A percentile compares a stretch with the other conserved stretches of the same genome.
These are phyloP conservation scores for Diaporthe sp. DNA, from an alignment of 2,329 filamentous ascomycete genomes.

Conservation along the genomic window DNA sequence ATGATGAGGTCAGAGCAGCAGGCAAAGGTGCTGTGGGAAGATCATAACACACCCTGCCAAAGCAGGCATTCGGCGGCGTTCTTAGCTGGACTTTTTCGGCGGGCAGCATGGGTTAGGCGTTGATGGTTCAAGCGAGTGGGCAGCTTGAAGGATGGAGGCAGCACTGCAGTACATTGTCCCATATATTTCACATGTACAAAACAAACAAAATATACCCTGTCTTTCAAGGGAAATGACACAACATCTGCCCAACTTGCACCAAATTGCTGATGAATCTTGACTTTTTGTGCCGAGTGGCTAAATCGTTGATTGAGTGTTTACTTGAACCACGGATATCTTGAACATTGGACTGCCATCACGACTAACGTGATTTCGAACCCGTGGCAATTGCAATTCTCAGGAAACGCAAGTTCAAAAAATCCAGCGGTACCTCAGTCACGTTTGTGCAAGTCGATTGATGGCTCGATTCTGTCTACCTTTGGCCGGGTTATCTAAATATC, in stretches of 20 bases:
- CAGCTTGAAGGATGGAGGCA: background rate
- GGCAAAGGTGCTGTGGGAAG: background rate
- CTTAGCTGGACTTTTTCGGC: background rate
- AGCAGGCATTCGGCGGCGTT: slow-evolving; percentile 34
- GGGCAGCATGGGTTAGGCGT: slow-evolving; percentile 7
- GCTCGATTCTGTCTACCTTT: background rate
- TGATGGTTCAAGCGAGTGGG: background rate
- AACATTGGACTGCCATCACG: too few relatives aligned
- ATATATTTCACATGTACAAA: background rate
- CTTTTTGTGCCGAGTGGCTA: background rate
- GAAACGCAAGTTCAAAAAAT: background rate
- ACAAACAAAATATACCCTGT: background rate
- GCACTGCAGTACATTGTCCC: slow-evolving; percentile 6
- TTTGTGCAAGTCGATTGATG: background rate
- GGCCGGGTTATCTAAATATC: background rate
- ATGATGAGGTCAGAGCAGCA: slow-evolving; percentile 54
- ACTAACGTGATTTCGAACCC: too few relatives aligned
- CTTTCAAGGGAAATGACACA: background rate
- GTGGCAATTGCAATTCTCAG: background rate
- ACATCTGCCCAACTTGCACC: background rate
- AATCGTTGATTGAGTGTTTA: background rate
- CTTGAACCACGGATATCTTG: background rate
- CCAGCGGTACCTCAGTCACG: background rate
- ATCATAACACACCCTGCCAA: background rate
- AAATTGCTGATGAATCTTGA: background rate